Evolutionary conservation across 805 yeast genomes (phyloP).

Genomic region (Metschnikowia similis): DNA sequence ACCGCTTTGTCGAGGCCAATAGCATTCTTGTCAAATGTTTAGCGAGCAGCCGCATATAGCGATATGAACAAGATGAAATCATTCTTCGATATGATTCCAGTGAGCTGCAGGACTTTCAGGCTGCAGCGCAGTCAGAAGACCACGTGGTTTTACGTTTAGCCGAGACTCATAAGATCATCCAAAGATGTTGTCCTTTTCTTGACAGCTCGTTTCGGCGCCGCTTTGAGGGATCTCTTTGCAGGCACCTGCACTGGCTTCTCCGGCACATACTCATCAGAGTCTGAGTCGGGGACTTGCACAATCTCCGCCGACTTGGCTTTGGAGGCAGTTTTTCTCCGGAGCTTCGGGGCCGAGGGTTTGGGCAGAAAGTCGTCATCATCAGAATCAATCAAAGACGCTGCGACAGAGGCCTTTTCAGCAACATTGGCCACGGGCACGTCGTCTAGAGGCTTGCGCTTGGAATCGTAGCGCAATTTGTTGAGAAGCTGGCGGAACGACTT

Average conservation of each 20-base stretch:
- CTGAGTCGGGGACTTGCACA: neutral
- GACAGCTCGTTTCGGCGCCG: neutral
- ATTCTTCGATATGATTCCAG: too few species aligned
- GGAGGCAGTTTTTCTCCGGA: neutral
- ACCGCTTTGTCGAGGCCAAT: too few species aligned
- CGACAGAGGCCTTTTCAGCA: neutral
- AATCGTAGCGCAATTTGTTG: conserved; percentile 14
- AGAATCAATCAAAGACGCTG: neutral
- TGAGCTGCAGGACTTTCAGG: too few species aligned
- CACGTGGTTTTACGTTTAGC: neutral
- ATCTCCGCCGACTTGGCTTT: neutral
- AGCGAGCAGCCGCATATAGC: too few species aligned
- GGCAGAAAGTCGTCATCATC: neutral
- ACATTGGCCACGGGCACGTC: neutral
- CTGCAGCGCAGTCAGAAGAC: too few species aligned
- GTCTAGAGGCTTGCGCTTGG: conserved; percentile 8
- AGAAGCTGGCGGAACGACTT: conserved; percentile 15
- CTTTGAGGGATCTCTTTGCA: conserved; percentile 1
- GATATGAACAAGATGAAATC: neutral
- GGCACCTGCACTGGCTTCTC: neutral
- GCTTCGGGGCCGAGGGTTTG: neutral
- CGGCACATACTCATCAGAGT: neutral
- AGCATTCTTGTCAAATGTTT: neutral
- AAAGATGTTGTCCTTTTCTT: conserved; percentile 5
- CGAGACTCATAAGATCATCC: conserved; percentile 15